Percentiles rank a stretch among this genome's conserved stretches.
These are phyloP conservation scores for Mortierella sp. DNA, from an alignment of 371 early-diverging fungal genomes.

Conservation along the genomic window DNA sequence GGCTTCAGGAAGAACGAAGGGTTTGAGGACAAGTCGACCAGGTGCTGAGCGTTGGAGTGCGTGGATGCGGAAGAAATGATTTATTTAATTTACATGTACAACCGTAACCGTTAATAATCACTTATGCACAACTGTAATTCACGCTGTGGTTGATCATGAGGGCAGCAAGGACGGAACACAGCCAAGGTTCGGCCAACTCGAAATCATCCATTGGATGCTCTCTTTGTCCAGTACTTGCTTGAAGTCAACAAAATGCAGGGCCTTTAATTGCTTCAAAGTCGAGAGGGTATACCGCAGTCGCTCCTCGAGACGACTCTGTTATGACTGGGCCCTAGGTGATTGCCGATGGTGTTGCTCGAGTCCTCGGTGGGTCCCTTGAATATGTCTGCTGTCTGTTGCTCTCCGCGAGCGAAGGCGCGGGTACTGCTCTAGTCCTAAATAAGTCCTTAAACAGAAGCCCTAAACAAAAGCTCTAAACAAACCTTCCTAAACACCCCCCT, in stretches of 20 bases:
- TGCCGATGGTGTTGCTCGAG: too few species aligned
- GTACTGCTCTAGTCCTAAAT: too few species aligned
- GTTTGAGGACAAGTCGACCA: neutral
- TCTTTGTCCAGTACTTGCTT: neutral
- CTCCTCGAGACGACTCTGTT: neutral
- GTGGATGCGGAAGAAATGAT: neutral
- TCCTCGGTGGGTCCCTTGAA: too few species aligned
- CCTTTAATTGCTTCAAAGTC: neutral
- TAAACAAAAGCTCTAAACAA: too few species aligned
- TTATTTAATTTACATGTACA: too few species aligned
- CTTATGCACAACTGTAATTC: neutral
- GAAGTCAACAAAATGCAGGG: neutral
- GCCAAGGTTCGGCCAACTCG: neutral
- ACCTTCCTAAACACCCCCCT: too few species aligned
- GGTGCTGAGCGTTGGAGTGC: neutral
- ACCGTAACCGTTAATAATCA: too few species aligned
- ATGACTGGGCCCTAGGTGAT: too few species aligned
- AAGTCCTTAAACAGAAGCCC: too few species aligned
- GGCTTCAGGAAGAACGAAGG: neutral
- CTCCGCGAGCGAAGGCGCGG: too few species aligned
- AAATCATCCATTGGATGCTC: neutral
- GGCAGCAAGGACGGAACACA: neutral
- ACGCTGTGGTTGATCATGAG: neutral
- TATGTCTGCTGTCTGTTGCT: too few species aligned
- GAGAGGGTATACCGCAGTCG: neutral